Evolutionary conservation across 108 stramenopile genomes (phyloP), one percentile per base, ranked within the genome.

Genomic region (Stephanodiscus minutulus): DNA sequence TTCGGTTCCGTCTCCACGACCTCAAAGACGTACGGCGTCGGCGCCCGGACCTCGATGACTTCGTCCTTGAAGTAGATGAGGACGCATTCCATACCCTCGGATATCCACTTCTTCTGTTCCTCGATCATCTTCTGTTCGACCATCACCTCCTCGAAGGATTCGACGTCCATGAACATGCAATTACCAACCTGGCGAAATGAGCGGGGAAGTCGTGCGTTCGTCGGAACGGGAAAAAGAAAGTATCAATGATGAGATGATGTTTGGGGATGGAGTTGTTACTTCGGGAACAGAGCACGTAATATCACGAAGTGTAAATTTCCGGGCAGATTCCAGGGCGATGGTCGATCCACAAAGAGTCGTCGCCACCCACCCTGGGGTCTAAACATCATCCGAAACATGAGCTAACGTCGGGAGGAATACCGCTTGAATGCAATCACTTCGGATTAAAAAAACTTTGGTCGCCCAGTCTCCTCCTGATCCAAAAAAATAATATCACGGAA

Each of bases 151-250:
- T 97, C 97, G 67, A 94, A 97, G 8, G 93, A 89, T 82, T 88
- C 90, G 29, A 83, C 78, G 74, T 97, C 90, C 97, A 97, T 96
- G 78, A 97, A 97, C 66, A 75, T 89, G 60, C 85, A 94, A 57
- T 83, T 84, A 0, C 89, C 82, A 50, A 35, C 24, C 71, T 75
- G n/a, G n/a, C n/a, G n/a, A n/a, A n/a, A n/a, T n/a, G n/a, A n/a
- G 36, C 35, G 29, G 1, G 2, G 31, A 33, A 33, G 2, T 2
- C 31, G 31, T 33, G 10, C 10, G 18, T 24, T 15, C 12, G 25
- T 10, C 17, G 24, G 31, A 39, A 61, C 27, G 54, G 27, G n/a
- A n/a, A n/a, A n/a, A 25, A 0, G 24, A n/a, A 17, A 29, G 31
- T 56, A 33, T 53, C 11, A 8, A 53, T 24, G 11, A 29, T n/a